phyloP scores from a whole-genome alignment of 2,329 filamentous ascomycete species.

The Colletotrichum sp. region DNA sequence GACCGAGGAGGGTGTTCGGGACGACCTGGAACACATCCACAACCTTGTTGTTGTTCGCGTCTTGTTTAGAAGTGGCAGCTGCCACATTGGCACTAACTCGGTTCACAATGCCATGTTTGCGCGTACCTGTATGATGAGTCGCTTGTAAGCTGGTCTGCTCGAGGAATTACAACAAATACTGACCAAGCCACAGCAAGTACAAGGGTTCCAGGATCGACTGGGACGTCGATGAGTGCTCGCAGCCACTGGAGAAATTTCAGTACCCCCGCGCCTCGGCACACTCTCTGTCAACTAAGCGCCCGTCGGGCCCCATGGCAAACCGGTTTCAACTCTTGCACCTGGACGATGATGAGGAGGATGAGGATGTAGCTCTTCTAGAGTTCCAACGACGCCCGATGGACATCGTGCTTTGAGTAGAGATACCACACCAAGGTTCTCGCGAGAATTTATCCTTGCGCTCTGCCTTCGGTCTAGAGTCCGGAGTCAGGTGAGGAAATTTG shows the following conservation, averaged over 20 bases:
- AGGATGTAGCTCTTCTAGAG: constrained; percentile 16
- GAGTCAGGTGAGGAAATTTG: background rate
- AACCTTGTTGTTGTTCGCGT: constrained; percentile 75
- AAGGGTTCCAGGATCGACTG: constrained; percentile 74
- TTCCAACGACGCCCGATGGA: constrained; percentile 22
- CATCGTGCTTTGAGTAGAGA: constrained; percentile 9
- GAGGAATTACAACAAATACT: constrained; percentile 8
- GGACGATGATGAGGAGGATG: constrained; percentile 46
- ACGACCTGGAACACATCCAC: constrained; percentile 83
- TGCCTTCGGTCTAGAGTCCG: background rate
- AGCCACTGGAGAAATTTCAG: constrained; percentile 49
- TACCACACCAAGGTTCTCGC: background rate
- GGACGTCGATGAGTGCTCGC: constrained; percentile 74
- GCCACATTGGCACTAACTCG: constrained; percentile 77
- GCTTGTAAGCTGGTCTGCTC: constrained; percentile 42
- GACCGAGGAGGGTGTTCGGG: constrained; percentile 68
- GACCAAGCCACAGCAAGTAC: constrained; percentile 62
- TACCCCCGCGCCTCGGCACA: constrained; percentile 30
- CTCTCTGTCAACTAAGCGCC: constrained; percentile 36
- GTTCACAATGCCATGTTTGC: constrained; percentile 78
- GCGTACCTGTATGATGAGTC: constrained; percentile 77
- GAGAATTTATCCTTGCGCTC: background rate
- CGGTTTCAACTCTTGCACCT: constrained; percentile 66
- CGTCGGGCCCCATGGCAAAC: constrained; percentile 51
- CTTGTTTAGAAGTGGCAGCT: constrained; percentile 61